phyloP scores from a whole-genome alignment of 805 yeast genomes.

The Candida dajiaensis region DNA sequence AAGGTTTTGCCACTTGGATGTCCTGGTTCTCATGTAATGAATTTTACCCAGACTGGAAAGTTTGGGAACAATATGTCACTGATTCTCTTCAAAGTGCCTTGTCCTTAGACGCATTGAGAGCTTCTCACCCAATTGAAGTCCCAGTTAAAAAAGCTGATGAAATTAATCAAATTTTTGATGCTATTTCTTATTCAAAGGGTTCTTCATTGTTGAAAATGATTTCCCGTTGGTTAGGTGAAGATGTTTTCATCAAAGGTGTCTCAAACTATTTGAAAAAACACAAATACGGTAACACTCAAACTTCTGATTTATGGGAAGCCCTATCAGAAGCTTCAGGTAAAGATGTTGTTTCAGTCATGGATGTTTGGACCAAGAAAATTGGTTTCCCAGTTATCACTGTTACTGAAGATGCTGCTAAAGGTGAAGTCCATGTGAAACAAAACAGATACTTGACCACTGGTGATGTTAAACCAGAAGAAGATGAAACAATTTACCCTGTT shows the following conservation, averaged over 20 bases:
- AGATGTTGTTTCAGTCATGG: conserved; percentile 69
- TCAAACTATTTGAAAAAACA: conserved; percentile 71
- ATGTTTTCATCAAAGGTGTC: conserved; percentile 71
- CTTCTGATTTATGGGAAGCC: conserved; percentile 74
- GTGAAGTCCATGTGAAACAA: conserved; percentile 54
- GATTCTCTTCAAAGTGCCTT: conserved; percentile 74
- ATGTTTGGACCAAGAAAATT: conserved; percentile 72
- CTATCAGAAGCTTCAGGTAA: conserved; percentile 64
- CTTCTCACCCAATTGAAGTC: conserved; percentile 83
- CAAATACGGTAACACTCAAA: conserved; percentile 71
- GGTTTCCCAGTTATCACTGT: conserved; percentile 75
- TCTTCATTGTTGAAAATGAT: conserved; percentile 76
- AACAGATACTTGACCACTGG: conserved; percentile 72
- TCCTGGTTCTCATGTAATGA: conserved; percentile 79
- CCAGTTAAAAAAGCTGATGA: conserved; percentile 75
- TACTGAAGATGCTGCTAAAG: conserved; percentile 40
- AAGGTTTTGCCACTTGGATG: conserved; percentile 90
- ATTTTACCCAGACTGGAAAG: conserved; percentile 80
- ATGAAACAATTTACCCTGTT: conserved; percentile 62
- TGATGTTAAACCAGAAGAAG: conserved; percentile 72
- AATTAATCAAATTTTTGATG: conserved; percentile 80
- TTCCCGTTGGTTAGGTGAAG: conserved; percentile 74
- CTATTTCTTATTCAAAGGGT: conserved; percentile 79
- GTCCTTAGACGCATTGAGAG: conserved; percentile 68
- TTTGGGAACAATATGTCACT: conserved; percentile 77